These are phyloP conservation scores for Protomyces pachydermus DNA, from an alignment of 1,139 yeast genomes.

Conservation along the genomic window DNA sequence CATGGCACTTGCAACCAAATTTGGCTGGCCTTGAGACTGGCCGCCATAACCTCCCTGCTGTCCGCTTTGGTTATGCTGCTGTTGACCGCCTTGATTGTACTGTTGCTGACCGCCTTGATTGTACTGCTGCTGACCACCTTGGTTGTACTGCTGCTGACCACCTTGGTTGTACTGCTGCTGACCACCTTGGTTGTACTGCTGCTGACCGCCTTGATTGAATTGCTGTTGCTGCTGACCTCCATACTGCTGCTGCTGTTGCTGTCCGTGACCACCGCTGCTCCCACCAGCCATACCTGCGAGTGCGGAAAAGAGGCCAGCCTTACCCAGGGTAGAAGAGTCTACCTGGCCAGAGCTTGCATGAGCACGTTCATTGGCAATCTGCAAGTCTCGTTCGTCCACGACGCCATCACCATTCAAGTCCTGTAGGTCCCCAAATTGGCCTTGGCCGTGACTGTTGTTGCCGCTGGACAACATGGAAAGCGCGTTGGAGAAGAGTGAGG, in stretches of 20 bases:
- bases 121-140: neutral
- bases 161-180: neutral
- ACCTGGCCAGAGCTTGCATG: neutral
- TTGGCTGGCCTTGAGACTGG: neutral
- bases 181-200: neutral
- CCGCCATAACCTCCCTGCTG: neutral
- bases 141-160: neutral
- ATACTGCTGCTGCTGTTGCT: neutral
- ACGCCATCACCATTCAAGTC: neutral
- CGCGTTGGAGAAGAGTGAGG: neutral
- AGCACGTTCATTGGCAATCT: neutral
- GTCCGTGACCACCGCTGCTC: neutral
- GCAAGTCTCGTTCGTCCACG: neutral
- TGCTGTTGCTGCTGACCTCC: neutral
- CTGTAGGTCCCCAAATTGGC: neutral
- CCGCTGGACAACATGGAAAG: neutral
- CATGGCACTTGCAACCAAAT: neutral
- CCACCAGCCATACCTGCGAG: neutral
- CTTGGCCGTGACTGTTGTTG: neutral
- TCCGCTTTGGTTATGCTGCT: neutral
- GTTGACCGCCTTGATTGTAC: neutral
- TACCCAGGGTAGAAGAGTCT: neutral
- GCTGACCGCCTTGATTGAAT: neutral
- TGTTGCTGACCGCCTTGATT: neutral
- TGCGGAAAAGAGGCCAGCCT: neutral